Evolutionary conservation across 2,329 filamentous ascomycete species (phyloP).

Genomic region (Ceratocystis lukuohia): DNA sequence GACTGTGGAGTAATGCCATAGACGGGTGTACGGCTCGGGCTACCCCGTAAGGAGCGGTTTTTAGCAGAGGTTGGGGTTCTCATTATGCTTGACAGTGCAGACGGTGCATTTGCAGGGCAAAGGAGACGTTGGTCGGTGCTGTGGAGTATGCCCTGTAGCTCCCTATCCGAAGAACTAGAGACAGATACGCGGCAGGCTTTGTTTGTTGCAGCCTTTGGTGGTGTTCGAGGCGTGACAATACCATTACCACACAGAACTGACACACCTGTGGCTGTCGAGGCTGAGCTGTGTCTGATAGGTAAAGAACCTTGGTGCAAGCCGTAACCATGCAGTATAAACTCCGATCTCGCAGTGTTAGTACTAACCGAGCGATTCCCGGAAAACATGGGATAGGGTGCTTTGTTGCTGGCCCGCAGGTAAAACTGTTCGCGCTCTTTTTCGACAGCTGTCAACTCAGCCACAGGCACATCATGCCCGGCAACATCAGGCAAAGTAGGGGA

Average conservation of each 20-base stretch:
- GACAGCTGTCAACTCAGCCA: neutral
- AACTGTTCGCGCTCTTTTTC: constrained; percentile 15
- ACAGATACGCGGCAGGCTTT: neutral
- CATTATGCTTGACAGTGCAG: constrained; percentile 13
- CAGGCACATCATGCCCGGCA: neutral
- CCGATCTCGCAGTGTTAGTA: neutral
- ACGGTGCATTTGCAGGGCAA: neutral
- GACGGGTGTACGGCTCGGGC: constrained; percentile 12
- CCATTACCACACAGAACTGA: neutral
- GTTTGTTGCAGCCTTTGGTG: neutral
- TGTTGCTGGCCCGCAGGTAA: constrained; percentile 5
- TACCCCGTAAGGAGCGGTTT: constrained; percentile 7
- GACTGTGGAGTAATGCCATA: constrained; percentile 1
- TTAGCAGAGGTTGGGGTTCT: constrained; percentile 13
- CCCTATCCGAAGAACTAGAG: constrained; percentile 30
- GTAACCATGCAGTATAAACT: neutral
- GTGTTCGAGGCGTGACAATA: constrained; percentile 2
- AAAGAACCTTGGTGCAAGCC: neutral
- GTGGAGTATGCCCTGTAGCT: constrained; percentile 38
- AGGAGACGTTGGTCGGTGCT: constrained; percentile 39
- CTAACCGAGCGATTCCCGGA: constrained; percentile 3
- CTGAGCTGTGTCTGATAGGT: neutral
- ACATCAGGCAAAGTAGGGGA: constrained; percentile 15
- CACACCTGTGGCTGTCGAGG: neutral
- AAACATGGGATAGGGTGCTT: constrained; percentile 15